Base-by-base conservation (phyloP, 2,329 filamentous ascomycete species). In the Tolypocladium ovalisporum region DNA sequence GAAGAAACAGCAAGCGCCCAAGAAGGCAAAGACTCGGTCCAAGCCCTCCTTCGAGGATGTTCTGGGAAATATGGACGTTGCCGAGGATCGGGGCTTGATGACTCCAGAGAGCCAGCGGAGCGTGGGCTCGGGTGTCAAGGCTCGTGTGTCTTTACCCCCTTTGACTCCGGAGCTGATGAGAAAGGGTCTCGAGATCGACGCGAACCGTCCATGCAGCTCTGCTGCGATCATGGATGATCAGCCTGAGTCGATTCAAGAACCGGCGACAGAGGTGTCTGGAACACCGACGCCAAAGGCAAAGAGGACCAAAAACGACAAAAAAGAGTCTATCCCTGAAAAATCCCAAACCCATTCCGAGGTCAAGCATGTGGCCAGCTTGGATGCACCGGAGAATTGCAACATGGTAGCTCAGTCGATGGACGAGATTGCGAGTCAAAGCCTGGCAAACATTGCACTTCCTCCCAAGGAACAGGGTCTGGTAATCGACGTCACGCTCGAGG, bases 41-140 rank as follows among this genome's bases (percentile, higher is more conserved):
- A 71, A 72, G 57, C 65, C 65, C 10, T 62, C 65, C 2, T 62
- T 62, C 1, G 69, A 71, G 44, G 67, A 70, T 51, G 60, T 58
- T 0, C 34, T 69, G 35, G 52, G 56, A 6, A 58, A 60, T 42
- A 54, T 56, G 4, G 61, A 60, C 5, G 39, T 53, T 13, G 19
- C 37, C 12, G 39, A 32, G 24, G 29, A 22, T 17, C 35, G n/a
- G 24, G 57, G 32, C 12, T 42, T 27, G 22, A 22, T 17, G n/a
- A 57, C 59, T 13, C 61, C 59, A 6, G 44, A 53, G 32, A 59
- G 59, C 36, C 55, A 61, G 19, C 22, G 32, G n/a, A 60, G 56
- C 37, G 59, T 39, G 19, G 32, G 22, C 27, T 53, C 56, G 22
- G 56, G 47, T 34, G 47, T 55, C 27, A 62, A 60, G 51, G 60